Evolutionary conservation across 495 filamentous ascomycete species (phyloP), one percentile per base, ranked within the genome.

Genomic region (Penicillium fimorum): DNA sequence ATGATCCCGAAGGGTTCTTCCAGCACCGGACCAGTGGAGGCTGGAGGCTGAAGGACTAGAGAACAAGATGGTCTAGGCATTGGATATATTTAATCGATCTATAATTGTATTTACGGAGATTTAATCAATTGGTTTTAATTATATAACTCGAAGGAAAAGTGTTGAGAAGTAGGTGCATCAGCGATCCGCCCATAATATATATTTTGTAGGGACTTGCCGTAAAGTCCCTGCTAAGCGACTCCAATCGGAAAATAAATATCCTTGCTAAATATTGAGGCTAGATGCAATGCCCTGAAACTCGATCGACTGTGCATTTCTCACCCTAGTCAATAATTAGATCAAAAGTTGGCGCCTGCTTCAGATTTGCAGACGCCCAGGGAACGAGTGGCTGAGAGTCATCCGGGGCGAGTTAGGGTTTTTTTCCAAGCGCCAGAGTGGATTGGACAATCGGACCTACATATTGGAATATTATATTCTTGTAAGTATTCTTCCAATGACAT

Each of bases 1-100:
- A 83, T 58, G 84, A 86, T 65, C 83, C 84, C 1, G 65, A 78
- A 9, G 73, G 75, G 1, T 78, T 87, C 63, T 85, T 81, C 69
- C 77, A 79, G 65, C 73, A 68, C 44, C 76, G 82, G 57, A 86
- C 83, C 0, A 82, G 79, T 10, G 83, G 85, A 25, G 76, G 76
- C 4, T 79, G 70, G 56, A 65, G 72, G 57, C 47, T 78, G 22
- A 35, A 44, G 5, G 57, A 66, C 17, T 71, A 67, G 53, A 50
- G 15, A n/a, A 5, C 15, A 0, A 33, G 30, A 11, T 7, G 15
- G n/a, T 38, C 35, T 38, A 17, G 35, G 35, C 10, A 38, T 43
- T 22, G 22, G 20, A 27, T 29, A 54, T 47, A 38, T 32, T 33
- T 27, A 17, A 18, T 18, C 25, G 20, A 5, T 32, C 38, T 52